Evolutionary conservation across 2,329 filamentous ascomycete species (phyloP).

Genomic region (Dactylella cylindrospora): DNA sequence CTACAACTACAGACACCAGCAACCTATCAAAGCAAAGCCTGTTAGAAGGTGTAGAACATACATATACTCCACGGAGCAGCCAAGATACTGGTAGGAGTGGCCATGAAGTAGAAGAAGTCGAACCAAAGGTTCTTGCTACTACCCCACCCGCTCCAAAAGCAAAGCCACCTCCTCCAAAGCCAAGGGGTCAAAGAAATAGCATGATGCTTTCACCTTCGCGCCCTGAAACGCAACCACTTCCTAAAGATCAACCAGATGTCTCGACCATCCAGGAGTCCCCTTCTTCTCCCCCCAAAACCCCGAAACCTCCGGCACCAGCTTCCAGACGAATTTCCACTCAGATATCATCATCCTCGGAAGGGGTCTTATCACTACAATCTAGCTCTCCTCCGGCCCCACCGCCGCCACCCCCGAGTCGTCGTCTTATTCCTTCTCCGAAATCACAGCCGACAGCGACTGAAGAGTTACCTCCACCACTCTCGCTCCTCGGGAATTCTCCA

Average conservation of each 20-base stretch:
- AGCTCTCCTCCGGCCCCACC: slow-evolving; percentile 30
- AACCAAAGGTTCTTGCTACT: slow-evolving; percentile 1
- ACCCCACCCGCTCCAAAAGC: slow-evolving; percentile 14
- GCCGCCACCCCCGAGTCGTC: slow-evolving; percentile 45
- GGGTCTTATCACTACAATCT: slow-evolving; percentile 6
- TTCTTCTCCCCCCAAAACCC: slow-evolving; percentile 28
- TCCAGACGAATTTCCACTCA: slow-evolving; percentile 26
- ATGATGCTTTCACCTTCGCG: slow-evolving; percentile 30
- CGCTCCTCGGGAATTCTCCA: slow-evolving; percentile 23
- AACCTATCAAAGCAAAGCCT: slow-evolving; percentile 48
- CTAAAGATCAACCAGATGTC: slow-evolving; percentile 10
- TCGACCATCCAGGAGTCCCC: slow-evolving; percentile 6
- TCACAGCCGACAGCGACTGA: slow-evolving; percentile 14
- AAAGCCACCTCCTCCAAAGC: slow-evolving; percentile 40
- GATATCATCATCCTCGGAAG: slow-evolving; percentile 8
- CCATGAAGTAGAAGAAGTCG: slow-evolving; percentile 13
- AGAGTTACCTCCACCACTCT: slow-evolving; percentile 20
- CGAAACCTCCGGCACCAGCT: slow-evolving; percentile 33
- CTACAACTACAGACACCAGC: slow-evolving; percentile 48
- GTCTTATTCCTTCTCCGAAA: slow-evolving; percentile 27
- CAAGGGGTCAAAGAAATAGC: slow-evolving; percentile 35
- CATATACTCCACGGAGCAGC: slow-evolving; percentile 30
- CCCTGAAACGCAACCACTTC: slow-evolving; percentile 10
- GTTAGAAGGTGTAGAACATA: slow-evolving; percentile 11
- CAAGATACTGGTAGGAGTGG: slow-evolving; percentile 24